A percentile compares a stretch with the other conserved stretches of the same genome.
Evolutionary conservation across 129 eudicot genomes (phyloP).

Genomic region (Saussurea involucrata): DNA sequence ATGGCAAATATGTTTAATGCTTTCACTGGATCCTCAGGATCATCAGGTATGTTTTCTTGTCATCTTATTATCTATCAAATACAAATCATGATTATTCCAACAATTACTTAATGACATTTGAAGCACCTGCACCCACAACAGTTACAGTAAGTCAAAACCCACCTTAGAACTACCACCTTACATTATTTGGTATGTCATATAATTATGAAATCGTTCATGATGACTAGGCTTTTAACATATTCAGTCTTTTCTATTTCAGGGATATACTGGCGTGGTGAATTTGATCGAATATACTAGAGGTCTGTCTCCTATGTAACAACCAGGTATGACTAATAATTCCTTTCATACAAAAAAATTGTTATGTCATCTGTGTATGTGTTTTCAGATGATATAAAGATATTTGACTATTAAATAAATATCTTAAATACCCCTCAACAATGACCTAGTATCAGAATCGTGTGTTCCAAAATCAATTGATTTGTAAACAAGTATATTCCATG

Average conservation of each 20-base stretch:
- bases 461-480: background rate
- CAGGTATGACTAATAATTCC: slow-evolving; percentile 48
- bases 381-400: background rate
- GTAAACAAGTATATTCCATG: background rate
- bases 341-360: background rate
- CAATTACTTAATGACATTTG: slow-evolving; percentile 64
- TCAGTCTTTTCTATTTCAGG: slow-evolving; percentile 38
- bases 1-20: too few relatives aligned
- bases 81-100: too few relatives aligned
- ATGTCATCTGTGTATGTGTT: background rate
- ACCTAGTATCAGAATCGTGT: background rate
- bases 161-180: background rate
- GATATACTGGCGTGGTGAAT: slow-evolving; percentile 72
- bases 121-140: slow-evolving; percentile 60
- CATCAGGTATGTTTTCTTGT: too few relatives aligned
- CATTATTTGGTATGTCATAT: slow-evolving; percentile 60
- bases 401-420: background rate
- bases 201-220: background rate
- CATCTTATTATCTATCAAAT: too few relatives aligned
- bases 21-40: too few relatives aligned
- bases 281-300: slow-evolving; percentile 48
- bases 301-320: slow-evolving; percentile 63
- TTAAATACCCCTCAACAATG: background rate
- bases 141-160: slow-evolving; percentile 52
- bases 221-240: background rate